A percentile compares a stretch with the other conserved stretches of the same genome.
phyloP scores from a whole-genome alignment of 352 stramenopile species.

The Phytophthora europaea region DNA sequence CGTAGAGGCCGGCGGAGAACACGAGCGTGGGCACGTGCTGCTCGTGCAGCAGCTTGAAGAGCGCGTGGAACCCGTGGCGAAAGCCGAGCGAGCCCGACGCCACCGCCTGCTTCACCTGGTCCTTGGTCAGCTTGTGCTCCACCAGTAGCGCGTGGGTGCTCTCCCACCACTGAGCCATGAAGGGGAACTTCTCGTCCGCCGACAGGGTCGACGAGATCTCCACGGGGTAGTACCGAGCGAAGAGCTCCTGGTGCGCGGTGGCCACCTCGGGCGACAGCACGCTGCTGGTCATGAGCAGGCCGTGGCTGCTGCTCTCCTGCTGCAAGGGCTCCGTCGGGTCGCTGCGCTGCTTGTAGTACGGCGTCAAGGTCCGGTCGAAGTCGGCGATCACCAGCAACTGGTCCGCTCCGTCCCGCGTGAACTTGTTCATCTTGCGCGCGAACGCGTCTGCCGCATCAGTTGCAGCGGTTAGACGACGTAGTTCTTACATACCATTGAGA shows the following conservation, averaged over 20 bases:
- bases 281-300: slow-evolving; percentile 36
- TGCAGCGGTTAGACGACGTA: neutral
- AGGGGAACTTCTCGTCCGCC: slow-evolving; percentile 68
- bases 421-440: slow-evolving; percentile 79
- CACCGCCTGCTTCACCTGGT: slow-evolving; percentile 53
- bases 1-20: slow-evolving; percentile 69
- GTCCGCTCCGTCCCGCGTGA: slow-evolving; percentile 65
- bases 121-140: slow-evolving; percentile 53
- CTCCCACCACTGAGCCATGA: slow-evolving; percentile 75
- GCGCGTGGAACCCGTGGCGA: slow-evolving; percentile 54
- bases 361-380: slow-evolving; percentile 82
- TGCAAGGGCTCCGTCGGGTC: slow-evolving; percentile 11
- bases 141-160: slow-evolving; percentile 55
- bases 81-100: slow-evolving; percentile 46
- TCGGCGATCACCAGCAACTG: slow-evolving; percentile 80
- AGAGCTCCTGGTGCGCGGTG: slow-evolving; percentile 50
- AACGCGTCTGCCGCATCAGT: slow-evolving; percentile 59
- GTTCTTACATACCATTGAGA: neutral
- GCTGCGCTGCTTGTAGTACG: slow-evolving; percentile 44
- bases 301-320: slow-evolving; percentile 40
- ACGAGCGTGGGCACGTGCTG: slow-evolving; percentile 63
- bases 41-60: slow-evolving; percentile 52
- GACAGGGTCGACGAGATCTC: slow-evolving; percentile 69
- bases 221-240: slow-evolving; percentile 73
- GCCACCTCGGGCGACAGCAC: slow-evolving; percentile 34